Percentiles rank a stretch among this genome's conserved stretches.
phyloP scores from a whole-genome alignment of 2,329 filamentous ascomycete genomes.

The Teratosphaeria viscida region DNA sequence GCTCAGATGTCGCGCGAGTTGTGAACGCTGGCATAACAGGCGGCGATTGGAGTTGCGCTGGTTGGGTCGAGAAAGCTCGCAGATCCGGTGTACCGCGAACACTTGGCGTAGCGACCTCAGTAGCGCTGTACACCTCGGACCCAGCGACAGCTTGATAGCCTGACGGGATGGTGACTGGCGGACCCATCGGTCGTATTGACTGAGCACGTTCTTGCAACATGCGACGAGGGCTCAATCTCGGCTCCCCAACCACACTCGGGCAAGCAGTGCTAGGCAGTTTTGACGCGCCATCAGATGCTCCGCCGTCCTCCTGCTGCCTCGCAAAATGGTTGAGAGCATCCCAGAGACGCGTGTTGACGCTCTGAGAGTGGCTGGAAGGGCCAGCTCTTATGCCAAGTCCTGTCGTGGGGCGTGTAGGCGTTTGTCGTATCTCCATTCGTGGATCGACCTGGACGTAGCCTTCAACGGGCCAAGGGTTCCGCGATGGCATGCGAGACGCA shows the following conservation, averaged over 20 bases:
- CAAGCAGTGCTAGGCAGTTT: constrained; percentile 21
- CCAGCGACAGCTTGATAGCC: constrained; percentile 7
- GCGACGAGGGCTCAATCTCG: constrained; percentile 9
- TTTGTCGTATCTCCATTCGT: constrained; percentile 1
- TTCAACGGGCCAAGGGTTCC: not conserved
- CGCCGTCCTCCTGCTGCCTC: constrained; percentile 21
- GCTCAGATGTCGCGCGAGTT: not conserved
- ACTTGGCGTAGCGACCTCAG: constrained; percentile 39
- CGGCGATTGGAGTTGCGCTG: not conserved
- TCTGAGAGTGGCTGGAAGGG: constrained; percentile 13
- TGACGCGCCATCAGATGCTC: constrained; percentile 11
- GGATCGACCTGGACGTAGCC: not conserved
- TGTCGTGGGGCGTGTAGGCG: not conserved
- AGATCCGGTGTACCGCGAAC: constrained; percentile 31
- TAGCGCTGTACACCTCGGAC: constrained; percentile 36
- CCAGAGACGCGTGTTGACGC: constrained; percentile 24
- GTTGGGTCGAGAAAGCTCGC: constrained; percentile 4
- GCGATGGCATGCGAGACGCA: not conserved
- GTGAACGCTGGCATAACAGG: not conserved
- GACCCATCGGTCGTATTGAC: constrained; percentile 13
- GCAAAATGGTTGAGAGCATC: constrained; percentile 26
- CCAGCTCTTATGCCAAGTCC: constrained; percentile 20
- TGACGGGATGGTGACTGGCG: constrained; percentile 19
- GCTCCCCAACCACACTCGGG: constrained; percentile 20
- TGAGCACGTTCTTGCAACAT: constrained; percentile 6